Percentiles rank a stretch among this genome's conserved stretches.
Conservation (phyloP, 2,329 filamentous ascomycete species). For the Fusarium sp. region DNA sequence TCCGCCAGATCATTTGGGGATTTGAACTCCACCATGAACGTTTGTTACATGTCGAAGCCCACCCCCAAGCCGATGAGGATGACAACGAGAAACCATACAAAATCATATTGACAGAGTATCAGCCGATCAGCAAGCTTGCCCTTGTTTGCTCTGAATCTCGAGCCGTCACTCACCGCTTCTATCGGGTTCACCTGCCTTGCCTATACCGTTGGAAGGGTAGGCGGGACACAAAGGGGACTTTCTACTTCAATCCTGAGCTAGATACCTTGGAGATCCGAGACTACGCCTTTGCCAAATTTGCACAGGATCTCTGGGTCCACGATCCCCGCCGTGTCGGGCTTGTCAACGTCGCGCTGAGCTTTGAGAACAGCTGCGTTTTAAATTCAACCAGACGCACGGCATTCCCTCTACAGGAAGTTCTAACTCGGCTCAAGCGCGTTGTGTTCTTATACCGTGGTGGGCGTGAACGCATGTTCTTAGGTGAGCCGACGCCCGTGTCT, state of each 20-base stretch:
- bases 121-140: constrained; percentile 4
- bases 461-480: rapidly evolving
- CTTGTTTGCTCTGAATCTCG: neutral
- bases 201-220: neutral
- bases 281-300: neutral
- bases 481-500: neutral
- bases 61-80: neutral
- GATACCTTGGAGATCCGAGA: neutral
- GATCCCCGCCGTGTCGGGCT: neutral
- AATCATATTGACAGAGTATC: neutral
- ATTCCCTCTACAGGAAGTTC: too few species aligned
- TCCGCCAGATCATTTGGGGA: neutral
- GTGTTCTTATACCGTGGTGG: neutral
- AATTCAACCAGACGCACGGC: too few species aligned
- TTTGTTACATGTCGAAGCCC: neutral
- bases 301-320: neutral
- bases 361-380: too few species aligned
- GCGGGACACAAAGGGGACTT: neutral
- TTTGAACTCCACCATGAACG: neutral
- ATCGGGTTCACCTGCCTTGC: neutral
- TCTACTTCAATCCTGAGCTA: neutral
- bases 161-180: neutral
- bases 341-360: neutral
- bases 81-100: neutral
- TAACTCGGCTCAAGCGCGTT: neutral